phyloP scores from a whole-genome alignment of 441 rosid species.

The Omphalea diandra region DNA sequence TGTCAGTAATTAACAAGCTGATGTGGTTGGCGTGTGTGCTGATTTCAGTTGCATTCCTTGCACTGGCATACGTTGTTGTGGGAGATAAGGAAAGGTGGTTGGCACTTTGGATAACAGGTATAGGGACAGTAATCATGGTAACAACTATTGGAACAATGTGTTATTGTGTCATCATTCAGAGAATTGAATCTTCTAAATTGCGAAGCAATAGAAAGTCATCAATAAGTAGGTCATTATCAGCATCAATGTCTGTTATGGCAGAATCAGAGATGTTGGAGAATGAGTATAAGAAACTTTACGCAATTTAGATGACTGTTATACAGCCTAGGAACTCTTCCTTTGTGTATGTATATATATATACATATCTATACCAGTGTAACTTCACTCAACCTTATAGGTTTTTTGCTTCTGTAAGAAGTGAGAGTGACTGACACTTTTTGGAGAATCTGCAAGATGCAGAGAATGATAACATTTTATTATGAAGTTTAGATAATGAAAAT shows the following conservation, averaged over 20 bases:
- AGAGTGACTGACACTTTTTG: slow-evolving; percentile 2
- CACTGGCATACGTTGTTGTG: slow-evolving; percentile 76
- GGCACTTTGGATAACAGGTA: slow-evolving; percentile 55
- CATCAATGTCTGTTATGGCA: slow-evolving; percentile 45
- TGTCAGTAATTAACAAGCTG: slow-evolving; percentile 86
- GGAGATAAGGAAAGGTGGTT: slow-evolving; percentile 62
- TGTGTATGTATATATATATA: background rate
- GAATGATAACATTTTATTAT: background rate
- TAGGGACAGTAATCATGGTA: slow-evolving; percentile 74
- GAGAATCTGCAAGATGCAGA: slow-evolving; percentile 1
- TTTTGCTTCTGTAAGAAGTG: slow-evolving; percentile 16
- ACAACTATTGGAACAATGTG: slow-evolving; percentile 77
- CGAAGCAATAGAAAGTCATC: slow-evolving; percentile 45
- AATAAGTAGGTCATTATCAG: slow-evolving; percentile 47
- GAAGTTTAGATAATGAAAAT: background rate
- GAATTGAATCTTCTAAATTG: slow-evolving; percentile 49
- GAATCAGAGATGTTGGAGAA: slow-evolving; percentile 58
- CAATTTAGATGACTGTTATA: slow-evolving; percentile 39
- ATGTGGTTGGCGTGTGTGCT: slow-evolving; percentile 96
- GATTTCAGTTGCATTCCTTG: slow-evolving; percentile 73
- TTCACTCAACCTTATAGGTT: background rate
- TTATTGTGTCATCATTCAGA: slow-evolving; percentile 60
- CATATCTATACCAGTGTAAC: slow-evolving; percentile 14
- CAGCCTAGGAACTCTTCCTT: background rate
- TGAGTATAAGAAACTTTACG: slow-evolving; percentile 67